These are phyloP conservation scores for Yamadazyma kitorensis DNA, from an alignment of 805 yeast genomes.

Conservation along the genomic window DNA sequence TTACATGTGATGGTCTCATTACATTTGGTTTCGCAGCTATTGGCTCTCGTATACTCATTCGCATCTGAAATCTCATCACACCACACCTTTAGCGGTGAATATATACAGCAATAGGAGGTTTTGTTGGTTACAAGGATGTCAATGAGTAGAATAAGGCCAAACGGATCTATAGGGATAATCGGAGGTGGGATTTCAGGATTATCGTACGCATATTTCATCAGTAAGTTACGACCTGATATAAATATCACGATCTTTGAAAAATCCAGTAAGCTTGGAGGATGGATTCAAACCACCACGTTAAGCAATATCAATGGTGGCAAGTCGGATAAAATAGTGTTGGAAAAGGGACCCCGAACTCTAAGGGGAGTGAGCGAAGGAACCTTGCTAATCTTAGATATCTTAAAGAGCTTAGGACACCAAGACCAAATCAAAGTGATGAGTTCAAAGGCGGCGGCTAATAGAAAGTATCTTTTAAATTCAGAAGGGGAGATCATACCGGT, in stretches of 20 bases:
- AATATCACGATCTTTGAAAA: constrained; percentile 62
- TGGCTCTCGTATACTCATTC: no score
- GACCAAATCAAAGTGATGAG: constrained; percentile 59
- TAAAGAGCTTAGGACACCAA: constrained; percentile 45
- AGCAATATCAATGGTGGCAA: constrained; percentile 19
- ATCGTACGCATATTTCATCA: constrained; percentile 65
- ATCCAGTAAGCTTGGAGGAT: constrained; percentile 66
- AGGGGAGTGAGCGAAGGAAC: constrained; percentile 83
- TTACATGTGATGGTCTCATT: no score
- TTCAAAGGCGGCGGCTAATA: constrained; percentile 59
- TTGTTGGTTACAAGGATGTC: constrained; percentile 1
- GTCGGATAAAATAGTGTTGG: constrained; percentile 44
- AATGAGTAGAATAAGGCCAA: constrained; percentile 6
- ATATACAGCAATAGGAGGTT: no score
- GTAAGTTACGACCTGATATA: constrained; percentile 74
- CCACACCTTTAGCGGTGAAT: no score
- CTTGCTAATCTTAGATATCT: constrained; percentile 59
- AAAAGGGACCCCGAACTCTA: constrained; percentile 89
- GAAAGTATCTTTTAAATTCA: constrained; percentile 58
- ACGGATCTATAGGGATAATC: constrained; percentile 60
- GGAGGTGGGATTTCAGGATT: constrained; percentile 93
- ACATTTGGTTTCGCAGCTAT: no score
- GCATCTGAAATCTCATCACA: no score
- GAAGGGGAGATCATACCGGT: constrained; percentile 50
- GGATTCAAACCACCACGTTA: constrained; percentile 55